Base-by-base conservation (phyloP, 2,329 filamentous ascomycete species). In the Colletotrichum phormii region DNA sequence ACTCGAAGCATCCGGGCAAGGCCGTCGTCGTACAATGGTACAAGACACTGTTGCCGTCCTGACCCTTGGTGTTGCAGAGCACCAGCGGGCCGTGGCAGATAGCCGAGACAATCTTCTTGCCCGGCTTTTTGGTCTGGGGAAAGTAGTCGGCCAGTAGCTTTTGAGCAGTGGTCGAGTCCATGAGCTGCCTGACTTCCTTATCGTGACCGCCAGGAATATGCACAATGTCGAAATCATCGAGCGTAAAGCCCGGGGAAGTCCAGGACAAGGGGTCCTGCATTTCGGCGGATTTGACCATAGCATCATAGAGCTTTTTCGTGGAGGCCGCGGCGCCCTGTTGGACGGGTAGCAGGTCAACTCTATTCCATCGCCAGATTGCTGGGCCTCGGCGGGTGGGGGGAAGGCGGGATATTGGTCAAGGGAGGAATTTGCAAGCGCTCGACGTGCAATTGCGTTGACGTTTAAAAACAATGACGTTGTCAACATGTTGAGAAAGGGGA, bases 61-160 rank as follows among this genome's bases (percentile, higher is more conserved):
- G 77, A 31, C 80, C 77, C 72, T 81, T 83, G 8, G 86, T 81
- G 61, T 85, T 81, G 18, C 85, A 83, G 4, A 89, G 79, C 22
- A 85, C 84, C 83, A 88, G 84, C 62, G 89, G 86, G 53, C 88
- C 87, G 76, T 89, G 87, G 74, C 87, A 89, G 4, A 89, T 82
- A 5, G 87, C 87, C 0, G 82, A 86, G 29, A 88, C 78, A 4
- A 80, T 81, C 74, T 87, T 88, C 2, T 75, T 79, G 18, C 82
- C 79, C 2, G 84, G 83, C 75, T 84, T 87, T 64, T 78, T 80
- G 0, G 87, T 87, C 67, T 80, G 74, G 7, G 86, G 86, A 73
- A 89, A 89, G 77, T 86, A 89, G 18, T 80, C 79, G 1, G 80
- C 81, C 4, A 89, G 76, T 12, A 86, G 82, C 35, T 76, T 77